Evolutionary conservation across 305 asterid species (phyloP).

Genomic region (Fraxinus angustifolia): DNA sequence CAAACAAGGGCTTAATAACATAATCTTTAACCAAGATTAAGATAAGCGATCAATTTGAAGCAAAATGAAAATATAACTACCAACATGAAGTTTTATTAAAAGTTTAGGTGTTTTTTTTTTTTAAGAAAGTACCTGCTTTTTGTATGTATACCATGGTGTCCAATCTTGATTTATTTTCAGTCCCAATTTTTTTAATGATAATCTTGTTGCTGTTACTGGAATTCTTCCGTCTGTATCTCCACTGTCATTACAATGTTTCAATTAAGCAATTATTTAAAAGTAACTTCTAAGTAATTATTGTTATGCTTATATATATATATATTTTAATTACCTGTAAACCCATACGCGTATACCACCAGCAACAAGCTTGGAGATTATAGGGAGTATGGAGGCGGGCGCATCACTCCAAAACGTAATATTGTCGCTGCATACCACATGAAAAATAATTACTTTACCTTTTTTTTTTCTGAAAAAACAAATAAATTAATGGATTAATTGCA

Average conservation of each 20-base stretch:
- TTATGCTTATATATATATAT: not conserved
- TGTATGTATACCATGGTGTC: constrained; percentile 83
- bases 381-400: constrained; percentile 56
- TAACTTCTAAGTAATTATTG: not conserved
- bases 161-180: constrained; percentile 52
- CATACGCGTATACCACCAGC: constrained; percentile 37
- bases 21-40: not conserved
- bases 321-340: constrained; percentile 34
- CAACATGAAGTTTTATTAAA: not conserved
- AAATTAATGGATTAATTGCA: not conserved
- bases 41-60: not conserved
- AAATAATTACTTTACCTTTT: not conserved
- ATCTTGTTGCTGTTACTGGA: constrained; percentile 76
- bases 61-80: not conserved
- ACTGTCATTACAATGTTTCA: constrained; percentile 23
- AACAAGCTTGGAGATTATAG: constrained; percentile 44
- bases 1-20: not conserved
- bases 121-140: constrained; percentile 48
- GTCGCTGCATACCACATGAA: constrained; percentile 33
- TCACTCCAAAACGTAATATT: constrained; percentile 51
- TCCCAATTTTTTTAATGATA: constrained; percentile 57
- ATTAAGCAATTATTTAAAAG: not conserved
- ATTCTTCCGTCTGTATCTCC: constrained; percentile 90
- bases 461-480: not conserved
- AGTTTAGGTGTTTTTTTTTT: not conserved